A percentile compares a stretch with the other conserved stretches of the same genome.
phyloP scores from a whole-genome alignment of 495 filamentous ascomycete genomes.

The Diplogelasinospora grovesii region DNA sequence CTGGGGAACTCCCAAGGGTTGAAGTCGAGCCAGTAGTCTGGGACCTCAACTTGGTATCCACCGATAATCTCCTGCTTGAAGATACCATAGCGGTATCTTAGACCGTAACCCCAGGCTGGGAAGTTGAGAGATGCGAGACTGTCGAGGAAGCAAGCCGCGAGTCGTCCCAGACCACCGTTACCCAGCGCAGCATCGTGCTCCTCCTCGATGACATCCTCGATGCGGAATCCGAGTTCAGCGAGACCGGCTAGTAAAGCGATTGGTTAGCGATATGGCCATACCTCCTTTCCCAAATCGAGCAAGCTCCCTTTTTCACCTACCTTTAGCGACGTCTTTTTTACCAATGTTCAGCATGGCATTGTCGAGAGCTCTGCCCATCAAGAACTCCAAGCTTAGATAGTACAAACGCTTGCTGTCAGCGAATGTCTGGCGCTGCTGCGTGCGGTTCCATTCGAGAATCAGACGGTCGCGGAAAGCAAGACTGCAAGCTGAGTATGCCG shows the following conservation, averaged over 20 bases:
- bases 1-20: slow-evolving; percentile 99
- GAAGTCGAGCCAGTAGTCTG: slow-evolving; percentile 98
- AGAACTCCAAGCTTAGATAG: slow-evolving; percentile 92
- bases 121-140: slow-evolving; percentile 91
- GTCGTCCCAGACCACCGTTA: slow-evolving; percentile 89
- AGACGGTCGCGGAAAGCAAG: slow-evolving; percentile 89
- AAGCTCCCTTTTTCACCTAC: too few relatives aligned
- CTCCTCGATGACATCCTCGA: slow-evolving; percentile 91
- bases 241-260: slow-evolving; percentile 57
- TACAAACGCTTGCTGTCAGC: slow-evolving; percentile 88
- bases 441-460: slow-evolving; percentile 94
- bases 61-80: slow-evolving; percentile 99
- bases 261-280: slow-evolving; percentile 6
- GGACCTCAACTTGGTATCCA: slow-evolving; percentile 94
- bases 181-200: slow-evolving; percentile 95
- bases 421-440: slow-evolving; percentile 91
- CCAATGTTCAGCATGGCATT: slow-evolving; percentile 98
- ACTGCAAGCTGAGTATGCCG: slow-evolving; percentile 83
- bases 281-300: too few relatives aligned
- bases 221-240: slow-evolving; percentile 82
- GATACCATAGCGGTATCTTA: slow-evolving; percentile 95
- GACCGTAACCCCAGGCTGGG: slow-evolving; percentile 93
- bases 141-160: slow-evolving; percentile 95
- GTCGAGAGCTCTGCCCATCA: slow-evolving; percentile 93
- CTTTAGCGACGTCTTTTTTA: slow-evolving; percentile 74